Evolutionary conservation across 2,329 filamentous ascomycete genomes (phyloP).

Genomic region (Thielaviopsis ethacetica): DNA sequence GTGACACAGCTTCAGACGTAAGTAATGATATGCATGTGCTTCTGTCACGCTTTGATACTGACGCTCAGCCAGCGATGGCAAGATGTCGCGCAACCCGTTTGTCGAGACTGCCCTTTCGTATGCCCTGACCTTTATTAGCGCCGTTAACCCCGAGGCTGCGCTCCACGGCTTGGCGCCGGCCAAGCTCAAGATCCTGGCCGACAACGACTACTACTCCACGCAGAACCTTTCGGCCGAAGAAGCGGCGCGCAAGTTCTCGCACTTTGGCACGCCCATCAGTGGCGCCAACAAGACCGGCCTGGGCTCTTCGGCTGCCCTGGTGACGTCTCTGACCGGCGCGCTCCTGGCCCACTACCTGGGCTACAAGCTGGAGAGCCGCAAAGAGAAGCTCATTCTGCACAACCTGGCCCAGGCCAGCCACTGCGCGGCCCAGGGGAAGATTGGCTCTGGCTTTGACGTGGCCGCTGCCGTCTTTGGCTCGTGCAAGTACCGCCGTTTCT

Average conservation of each 20-base stretch:
- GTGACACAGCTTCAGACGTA: conserved; percentile 67
- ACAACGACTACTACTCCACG: conserved; percentile 90
- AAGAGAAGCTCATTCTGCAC: conserved; percentile 46
- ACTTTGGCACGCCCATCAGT: conserved; percentile 59
- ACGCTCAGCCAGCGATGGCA: conserved; percentile 22
- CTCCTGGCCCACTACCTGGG: conserved; percentile 63
- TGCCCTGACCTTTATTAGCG: conserved; percentile 63
- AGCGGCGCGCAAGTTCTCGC: conserved; percentile 43
- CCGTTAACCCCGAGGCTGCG: conserved; percentile 18
- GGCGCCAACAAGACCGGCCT: conserved; percentile 90
- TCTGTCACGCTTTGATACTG: background rate
- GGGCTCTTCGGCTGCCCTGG: conserved; percentile 84
- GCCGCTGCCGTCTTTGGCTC: conserved; percentile 85
- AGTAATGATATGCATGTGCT: conserved; percentile 24
- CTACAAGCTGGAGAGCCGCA: background rate
- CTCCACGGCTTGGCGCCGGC: conserved; percentile 45
- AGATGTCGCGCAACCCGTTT: conserved; percentile 50
- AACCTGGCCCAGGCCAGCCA: conserved; percentile 89
- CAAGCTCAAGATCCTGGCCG: conserved; percentile 74
- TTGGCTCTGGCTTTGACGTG: conserved; percentile 91
- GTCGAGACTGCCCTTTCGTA: conserved; percentile 85
- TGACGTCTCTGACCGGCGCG: conserved; percentile 69
- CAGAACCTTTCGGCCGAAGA: conserved; percentile 18
- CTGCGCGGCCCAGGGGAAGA: conserved; percentile 90
- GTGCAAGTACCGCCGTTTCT: conserved; percentile 85